Evolutionary conservation across 1,139 yeast genomes (phyloP).

Genomic region (Geotrichum restrictum): DNA sequence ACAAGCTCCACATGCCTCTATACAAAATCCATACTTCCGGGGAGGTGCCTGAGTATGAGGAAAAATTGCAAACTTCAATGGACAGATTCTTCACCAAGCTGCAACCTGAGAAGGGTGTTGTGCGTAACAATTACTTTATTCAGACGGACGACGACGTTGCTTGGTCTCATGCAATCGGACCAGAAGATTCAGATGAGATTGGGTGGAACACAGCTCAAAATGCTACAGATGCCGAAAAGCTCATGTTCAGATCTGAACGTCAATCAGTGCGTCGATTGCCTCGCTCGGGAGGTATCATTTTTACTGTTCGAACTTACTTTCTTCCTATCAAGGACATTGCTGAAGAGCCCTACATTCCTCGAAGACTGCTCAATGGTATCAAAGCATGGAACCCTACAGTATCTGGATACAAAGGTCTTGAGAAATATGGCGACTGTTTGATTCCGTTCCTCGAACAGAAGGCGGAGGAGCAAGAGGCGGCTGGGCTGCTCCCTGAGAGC

Average conservation of each 20-base stretch:
- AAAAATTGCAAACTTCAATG: conserved; percentile 58
- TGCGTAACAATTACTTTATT: conserved; percentile 60
- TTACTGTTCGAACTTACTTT: conserved; percentile 63
- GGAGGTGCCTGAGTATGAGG: conserved; percentile 61
- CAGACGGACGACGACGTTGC: conserved; percentile 61
- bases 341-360: conserved; percentile 57
- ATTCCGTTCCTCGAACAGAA: conserved; percentile 52
- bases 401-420: conserved; percentile 55
- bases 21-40: conserved; percentile 58
- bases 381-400: conserved; percentile 58
- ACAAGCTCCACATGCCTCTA: conserved; percentile 49
- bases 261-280: conserved; percentile 64
- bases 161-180: conserved; percentile 63
- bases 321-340: conserved; percentile 51
- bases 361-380: conserved; percentile 55
- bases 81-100: conserved; percentile 57
- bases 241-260: conserved; percentile 62
- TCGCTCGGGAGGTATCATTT: conserved; percentile 53
- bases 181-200: conserved; percentile 45
- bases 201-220: conserved; percentile 47
- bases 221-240: conserved; percentile 45
- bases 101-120: conserved; percentile 55
- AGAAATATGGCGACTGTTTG: conserved; percentile 50
- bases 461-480: conserved; percentile 50
- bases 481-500: conserved; percentile 36